Evolutionary conservation across 495 filamentous ascomycete species (phyloP).

Genomic region (Lophiotrema nucula): DNA sequence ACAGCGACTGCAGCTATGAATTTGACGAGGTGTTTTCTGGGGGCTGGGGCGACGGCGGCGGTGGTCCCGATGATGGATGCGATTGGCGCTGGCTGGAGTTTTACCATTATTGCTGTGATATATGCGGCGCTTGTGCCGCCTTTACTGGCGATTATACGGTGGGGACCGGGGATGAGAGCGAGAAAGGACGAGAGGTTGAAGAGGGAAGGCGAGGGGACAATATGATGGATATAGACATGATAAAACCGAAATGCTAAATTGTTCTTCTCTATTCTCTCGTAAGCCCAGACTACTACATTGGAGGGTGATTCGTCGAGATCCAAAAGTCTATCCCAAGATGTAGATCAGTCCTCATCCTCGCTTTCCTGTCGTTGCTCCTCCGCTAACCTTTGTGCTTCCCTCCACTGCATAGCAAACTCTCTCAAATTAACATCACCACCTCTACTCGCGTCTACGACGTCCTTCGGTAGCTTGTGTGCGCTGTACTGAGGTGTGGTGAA

Average conservation of each 20-base stretch:
- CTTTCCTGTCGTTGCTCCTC: conserved; percentile 49
- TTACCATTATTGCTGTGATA: conserved; percentile 60
- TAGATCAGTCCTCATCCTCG: conserved; percentile 18
- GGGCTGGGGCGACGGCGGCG: conserved; percentile 64
- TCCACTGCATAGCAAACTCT: conserved; percentile 87
- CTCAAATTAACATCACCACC: conserved; percentile 71
- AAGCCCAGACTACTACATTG: too few species aligned
- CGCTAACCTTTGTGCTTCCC: conserved; percentile 65
- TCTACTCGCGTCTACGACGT: conserved; percentile 87
- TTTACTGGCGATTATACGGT: conserved; percentile 47
- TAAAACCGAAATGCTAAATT: too few species aligned
- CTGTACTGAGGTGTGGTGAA: conserved; percentile 87
- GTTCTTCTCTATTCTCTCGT: too few species aligned
- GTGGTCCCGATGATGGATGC: conserved; percentile 64
- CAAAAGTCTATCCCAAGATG: too few species aligned
- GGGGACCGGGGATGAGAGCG: conserved; percentile 50
- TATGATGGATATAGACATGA: too few species aligned
- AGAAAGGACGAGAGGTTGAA: conserved; percentile 48
- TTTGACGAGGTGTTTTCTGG: conserved; percentile 64
- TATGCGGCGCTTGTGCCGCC: conserved; percentile 55
- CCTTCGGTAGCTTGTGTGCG: conserved; percentile 90
- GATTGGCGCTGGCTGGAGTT: conserved; percentile 68
- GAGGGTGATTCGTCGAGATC: too few species aligned
- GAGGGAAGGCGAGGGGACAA: conserved; percentile 14
- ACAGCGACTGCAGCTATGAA: conserved; percentile 71